Evolutionary conservation across 2,329 filamentous ascomycete genomes (phyloP), one percentile per base, ranked within the genome.

Genomic region (Calonectria multiphialidica): DNA sequence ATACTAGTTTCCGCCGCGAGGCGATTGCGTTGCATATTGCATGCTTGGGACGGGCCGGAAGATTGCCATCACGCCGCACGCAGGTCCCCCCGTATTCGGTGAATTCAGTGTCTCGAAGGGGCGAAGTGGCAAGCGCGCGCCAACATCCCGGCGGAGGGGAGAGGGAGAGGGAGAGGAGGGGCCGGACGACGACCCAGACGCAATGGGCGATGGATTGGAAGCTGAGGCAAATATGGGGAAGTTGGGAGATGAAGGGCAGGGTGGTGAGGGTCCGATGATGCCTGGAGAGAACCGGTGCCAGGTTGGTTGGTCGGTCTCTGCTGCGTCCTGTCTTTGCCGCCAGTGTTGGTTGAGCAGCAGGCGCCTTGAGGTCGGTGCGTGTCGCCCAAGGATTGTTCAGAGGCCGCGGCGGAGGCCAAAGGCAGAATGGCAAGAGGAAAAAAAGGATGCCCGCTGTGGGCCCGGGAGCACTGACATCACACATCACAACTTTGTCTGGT

Each of bases 391-490:
- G 64, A 44, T 42, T 64, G 59, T n/a, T 4, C 16, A 25, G 21
- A 23, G 23, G 33, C 2, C 10, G 25, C 33, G 33, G 13, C 6
- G 9, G 35, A 15, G n/a, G n/a, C 50, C 28, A 61, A 30, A 44
- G 28, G 28, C 28, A 30, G 28, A 30, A 30, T 5, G 28, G 28
- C n/a, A n/a, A n/a, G 28, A 8, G 8, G 28, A 35, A 63, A 50
- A 21, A 45, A 37, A 21, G 35, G 21, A 21, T 64, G 49, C 37
- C 37, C 30, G 23, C 15, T 59, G 66, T 73, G 73, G 61, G 69
- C 40, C 66, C 28, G n/a, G 55, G 40, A 57, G 42, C 42, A 44
- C 64, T 83, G 82, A 83, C 81, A 82, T 83, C 82, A 82, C 79
- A 77, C 77, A 72, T 45, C 72, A 72, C 57, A 67, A 70, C 74